Conservation (phyloP, 1,284 basidiomycete genomes). For the Cystobasidiaceae sp. region DNA sequence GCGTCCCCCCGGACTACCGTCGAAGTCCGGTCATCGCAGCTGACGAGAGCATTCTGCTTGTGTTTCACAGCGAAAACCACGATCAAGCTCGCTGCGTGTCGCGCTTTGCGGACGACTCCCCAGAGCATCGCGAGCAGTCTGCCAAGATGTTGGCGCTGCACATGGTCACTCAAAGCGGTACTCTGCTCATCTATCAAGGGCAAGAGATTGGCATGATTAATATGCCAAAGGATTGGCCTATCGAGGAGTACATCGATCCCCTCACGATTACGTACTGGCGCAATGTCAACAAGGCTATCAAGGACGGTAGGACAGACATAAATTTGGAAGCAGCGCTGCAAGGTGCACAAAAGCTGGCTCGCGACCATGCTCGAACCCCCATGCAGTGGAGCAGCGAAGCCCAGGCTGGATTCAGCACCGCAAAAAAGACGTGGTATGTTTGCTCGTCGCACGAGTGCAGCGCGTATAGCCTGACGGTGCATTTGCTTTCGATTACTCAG, state of each 20-base stretch:
- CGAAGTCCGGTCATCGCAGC: too few species aligned
- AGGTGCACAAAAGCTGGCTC: constrained; percentile 57
- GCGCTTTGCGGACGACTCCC: constrained; percentile 59
- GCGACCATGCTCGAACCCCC: constrained; percentile 65
- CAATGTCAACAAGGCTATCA: constrained; percentile 7
- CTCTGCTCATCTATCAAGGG: constrained; percentile 52
- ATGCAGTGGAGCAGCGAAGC: constrained; percentile 62
- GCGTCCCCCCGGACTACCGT: neutral
- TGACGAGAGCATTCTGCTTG: too few species aligned
- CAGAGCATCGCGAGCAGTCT: constrained; percentile 54
- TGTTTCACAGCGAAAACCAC: constrained; percentile 56
- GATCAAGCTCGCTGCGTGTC: constrained; percentile 61
- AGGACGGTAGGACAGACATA: constrained; percentile 41
- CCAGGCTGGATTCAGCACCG: constrained; percentile 59
- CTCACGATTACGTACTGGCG: constrained; percentile 47
- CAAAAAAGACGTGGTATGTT: neutral
- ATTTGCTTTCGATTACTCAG: too few species aligned
- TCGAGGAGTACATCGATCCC: constrained; percentile 66
- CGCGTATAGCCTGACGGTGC: too few species aligned
- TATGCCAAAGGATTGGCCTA: constrained; percentile 59
- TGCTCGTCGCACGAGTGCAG: too few species aligned
- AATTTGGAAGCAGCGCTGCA: constrained; percentile 39
- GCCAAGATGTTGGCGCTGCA: constrained; percentile 62
- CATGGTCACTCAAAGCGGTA: constrained; percentile 59
- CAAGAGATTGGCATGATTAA: constrained; percentile 66